These are phyloP conservation scores for Geotrichum cucujoidarum DNA, from an alignment of 1,139 yeast genomes.

Conservation along the genomic window DNA sequence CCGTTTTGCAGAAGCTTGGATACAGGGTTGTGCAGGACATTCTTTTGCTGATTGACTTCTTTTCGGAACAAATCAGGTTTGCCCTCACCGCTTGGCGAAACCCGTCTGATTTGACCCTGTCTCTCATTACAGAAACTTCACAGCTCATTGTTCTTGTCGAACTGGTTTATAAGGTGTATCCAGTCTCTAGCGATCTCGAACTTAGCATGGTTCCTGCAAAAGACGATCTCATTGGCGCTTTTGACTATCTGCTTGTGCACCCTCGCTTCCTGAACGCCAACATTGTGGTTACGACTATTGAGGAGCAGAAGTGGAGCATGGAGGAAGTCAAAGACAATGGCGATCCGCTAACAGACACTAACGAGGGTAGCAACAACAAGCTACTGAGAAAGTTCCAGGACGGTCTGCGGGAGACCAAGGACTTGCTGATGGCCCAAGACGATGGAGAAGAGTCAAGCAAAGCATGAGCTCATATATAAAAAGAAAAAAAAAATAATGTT, in stretches of 20 bases:
- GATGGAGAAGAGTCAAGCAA: neutral
- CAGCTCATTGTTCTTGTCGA: conserved; percentile 67
- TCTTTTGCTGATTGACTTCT: conserved; percentile 57
- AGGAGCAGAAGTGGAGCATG: conserved; percentile 45
- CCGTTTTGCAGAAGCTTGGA: conserved; percentile 60
- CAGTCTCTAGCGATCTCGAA: conserved; percentile 33
- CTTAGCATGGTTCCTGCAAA: conserved; percentile 5
- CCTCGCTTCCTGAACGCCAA: conserved; percentile 77
- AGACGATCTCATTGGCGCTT: conserved; percentile 48
- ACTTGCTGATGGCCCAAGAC: conserved; percentile 3
- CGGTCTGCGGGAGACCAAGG: conserved; percentile 7
- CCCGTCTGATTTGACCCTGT: conserved; percentile 56
- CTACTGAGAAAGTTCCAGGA: conserved; percentile 8
- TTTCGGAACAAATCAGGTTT: conserved; percentile 56
- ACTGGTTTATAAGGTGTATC: conserved; percentile 42
- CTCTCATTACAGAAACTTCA: conserved; percentile 70
- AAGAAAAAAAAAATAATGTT: neutral
- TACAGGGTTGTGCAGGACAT: conserved; percentile 59
- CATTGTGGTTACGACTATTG: conserved; percentile 56
- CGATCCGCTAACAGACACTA: neutral
- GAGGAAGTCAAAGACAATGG: neutral
- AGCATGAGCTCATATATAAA: too few relatives aligned
- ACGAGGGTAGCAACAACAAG: neutral
- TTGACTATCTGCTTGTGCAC: conserved; percentile 72
- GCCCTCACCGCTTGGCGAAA: conserved; percentile 69